Evolutionary conservation across 768 basidiomycete species (phyloP).

Genomic region (Kwoniella botswanensis): DNA sequence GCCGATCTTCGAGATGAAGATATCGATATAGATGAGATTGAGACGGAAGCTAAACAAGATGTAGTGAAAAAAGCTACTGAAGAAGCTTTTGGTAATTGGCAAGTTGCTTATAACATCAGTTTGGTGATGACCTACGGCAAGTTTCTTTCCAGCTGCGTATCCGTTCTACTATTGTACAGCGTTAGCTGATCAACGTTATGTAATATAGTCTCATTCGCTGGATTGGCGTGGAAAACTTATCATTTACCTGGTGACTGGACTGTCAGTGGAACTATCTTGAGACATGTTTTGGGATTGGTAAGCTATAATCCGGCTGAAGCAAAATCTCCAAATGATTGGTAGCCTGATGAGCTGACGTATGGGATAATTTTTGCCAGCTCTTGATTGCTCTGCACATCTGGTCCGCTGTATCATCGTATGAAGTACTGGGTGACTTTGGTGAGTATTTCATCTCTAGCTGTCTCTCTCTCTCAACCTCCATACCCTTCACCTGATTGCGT

Average conservation of each 20-base stretch:
- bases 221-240: constrained; percentile 90
- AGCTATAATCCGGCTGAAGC: constrained; percentile 47
- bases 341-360: not conserved
- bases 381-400: constrained; percentile 87
- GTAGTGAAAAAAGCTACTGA: constrained; percentile 76
- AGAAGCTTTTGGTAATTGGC: constrained; percentile 96
- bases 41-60: constrained; percentile 63
- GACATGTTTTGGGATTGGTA: constrained; percentile 86
- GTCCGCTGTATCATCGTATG: constrained; percentile 86
- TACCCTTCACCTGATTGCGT: not conserved
- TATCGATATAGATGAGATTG: constrained; percentile 17
- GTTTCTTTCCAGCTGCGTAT: constrained; percentile 34
- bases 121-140: constrained; percentile 93
- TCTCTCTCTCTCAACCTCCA: not conserved
- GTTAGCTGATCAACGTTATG: not conserved
- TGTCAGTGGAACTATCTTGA: constrained; percentile 80
- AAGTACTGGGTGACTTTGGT: constrained; percentile 94
- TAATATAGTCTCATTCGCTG: constrained; percentile 74
- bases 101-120: constrained; percentile 86
- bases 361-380: constrained; percentile 61
- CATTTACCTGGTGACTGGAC: constrained; percentile 80
- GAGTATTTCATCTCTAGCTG: constrained; percentile 31
- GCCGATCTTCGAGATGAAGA: constrained; percentile 17
- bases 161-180: not conserved
- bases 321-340: too few species aligned